phyloP scores from a whole-genome alignment of 306 rosid species.

The Corylus heterophylla region DNA sequence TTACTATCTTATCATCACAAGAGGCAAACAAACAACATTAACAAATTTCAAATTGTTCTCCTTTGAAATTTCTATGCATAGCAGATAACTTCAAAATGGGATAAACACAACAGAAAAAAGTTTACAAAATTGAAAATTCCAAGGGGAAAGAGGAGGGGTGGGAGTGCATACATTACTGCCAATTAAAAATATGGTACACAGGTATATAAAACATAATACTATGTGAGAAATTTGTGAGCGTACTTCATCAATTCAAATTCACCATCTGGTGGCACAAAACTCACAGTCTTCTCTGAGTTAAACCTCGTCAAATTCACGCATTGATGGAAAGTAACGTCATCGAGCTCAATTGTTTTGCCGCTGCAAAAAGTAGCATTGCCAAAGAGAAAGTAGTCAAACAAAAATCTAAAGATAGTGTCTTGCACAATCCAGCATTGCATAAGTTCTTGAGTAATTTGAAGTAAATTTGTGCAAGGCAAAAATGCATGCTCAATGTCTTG shows the following conservation, averaged over 20 bases:
- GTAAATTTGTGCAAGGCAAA: not conserved
- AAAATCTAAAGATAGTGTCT: not conserved
- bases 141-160: not conserved
- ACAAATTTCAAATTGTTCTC: not conserved
- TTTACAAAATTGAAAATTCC: not conserved
- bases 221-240: slow-evolving; percentile 30
- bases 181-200: not conserved
- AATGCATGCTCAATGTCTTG: not conserved
- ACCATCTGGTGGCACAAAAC: slow-evolving; percentile 97
- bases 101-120: not conserved
- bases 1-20: not conserved
- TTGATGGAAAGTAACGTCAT: slow-evolving; percentile 94
- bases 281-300: slow-evolving; percentile 90
- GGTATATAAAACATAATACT: not conserved
- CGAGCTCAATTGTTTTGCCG: slow-evolving; percentile 94
- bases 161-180: not conserved
- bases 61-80: not conserved
- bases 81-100: not conserved
- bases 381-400: not conserved
- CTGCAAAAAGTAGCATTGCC: slow-evolving; percentile 47
- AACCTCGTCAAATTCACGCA: slow-evolving; percentile 96
- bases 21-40: not conserved
- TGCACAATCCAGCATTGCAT: not conserved
- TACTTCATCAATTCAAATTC: slow-evolving; percentile 98
- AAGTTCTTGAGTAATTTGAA: not conserved